Conservation (phyloP, 2,329 filamentous ascomycete genomes). For the Lasiodiplodia hormozganensis region DNA sequence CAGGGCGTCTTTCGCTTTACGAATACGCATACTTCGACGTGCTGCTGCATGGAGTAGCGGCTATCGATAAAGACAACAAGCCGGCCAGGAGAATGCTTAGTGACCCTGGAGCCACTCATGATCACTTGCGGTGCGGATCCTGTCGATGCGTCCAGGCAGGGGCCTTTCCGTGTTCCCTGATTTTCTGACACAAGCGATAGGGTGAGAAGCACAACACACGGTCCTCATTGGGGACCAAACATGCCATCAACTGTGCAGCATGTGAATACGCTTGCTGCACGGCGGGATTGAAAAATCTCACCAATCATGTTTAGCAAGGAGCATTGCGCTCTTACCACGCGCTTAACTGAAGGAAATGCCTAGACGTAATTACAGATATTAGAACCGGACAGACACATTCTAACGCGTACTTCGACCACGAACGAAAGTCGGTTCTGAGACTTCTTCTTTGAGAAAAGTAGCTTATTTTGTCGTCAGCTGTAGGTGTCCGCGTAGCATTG, state of each 20-base stretch:
- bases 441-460: too few relatives aligned
- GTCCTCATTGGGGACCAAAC: neutral
- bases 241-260: neutral
- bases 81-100: conserved; percentile 6
- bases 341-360: neutral
- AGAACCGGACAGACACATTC: too few relatives aligned
- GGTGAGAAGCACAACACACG: neutral
- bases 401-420: too few relatives aligned
- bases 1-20: neutral
- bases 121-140: conserved; percentile 9
- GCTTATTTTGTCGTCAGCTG: too few relatives aligned
- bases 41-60: neutral
- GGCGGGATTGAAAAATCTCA: neutral
- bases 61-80: neutral
- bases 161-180: neutral
- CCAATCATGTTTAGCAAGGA: neutral
- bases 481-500: too few relatives aligned
- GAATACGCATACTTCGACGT: neutral
- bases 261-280: neutral
- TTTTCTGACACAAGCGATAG: neutral
- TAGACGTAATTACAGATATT: too few relatives aligned
- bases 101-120: conserved; percentile 2
- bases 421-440: too few relatives aligned
- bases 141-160: conserved; percentile 5
- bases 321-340: neutral